phyloP scores from a whole-genome alignment of 495 filamentous ascomycete species.

The Trichoderma parareesei region DNA sequence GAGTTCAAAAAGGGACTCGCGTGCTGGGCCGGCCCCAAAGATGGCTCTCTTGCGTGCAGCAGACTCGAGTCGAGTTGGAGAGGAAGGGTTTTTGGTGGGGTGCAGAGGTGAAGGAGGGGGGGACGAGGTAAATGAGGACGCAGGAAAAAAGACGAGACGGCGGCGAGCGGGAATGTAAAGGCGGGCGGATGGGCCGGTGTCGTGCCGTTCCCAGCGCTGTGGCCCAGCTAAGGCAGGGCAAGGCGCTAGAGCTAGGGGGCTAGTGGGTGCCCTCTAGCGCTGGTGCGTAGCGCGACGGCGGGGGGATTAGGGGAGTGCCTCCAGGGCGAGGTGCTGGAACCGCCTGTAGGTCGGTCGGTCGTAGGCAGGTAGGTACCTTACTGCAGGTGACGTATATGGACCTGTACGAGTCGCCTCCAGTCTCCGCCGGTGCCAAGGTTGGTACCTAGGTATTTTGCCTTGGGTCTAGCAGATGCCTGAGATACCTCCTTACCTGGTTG shows the following conservation, averaged over 20 bases:
- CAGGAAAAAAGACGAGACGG: background rate
- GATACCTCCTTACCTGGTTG: no score
- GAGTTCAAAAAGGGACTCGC: background rate
- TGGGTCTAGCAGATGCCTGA: no score
- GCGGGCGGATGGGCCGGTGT: conserved; percentile 9
- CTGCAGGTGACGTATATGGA: no score
- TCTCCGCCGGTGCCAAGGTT: no score
- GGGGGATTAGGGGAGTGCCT: conserved; percentile 3
- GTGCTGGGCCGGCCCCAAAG: background rate
- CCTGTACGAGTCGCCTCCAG: background rate
- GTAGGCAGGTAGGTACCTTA: no score
- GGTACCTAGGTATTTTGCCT: no score
- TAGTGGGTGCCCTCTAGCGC: conserved; percentile 9
- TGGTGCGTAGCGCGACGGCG: background rate
- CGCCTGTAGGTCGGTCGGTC: background rate
- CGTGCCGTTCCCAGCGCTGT: conserved; percentile 10
- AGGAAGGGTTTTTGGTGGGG: conserved; percentile 5
- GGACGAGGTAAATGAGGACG: conserved; percentile 7
- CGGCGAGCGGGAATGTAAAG: conserved; percentile 10
- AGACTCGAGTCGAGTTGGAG: background rate
- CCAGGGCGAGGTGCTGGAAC: background rate
- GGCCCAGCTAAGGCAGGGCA: conserved; percentile 10
- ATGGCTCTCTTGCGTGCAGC: background rate
- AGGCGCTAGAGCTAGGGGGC: conserved; percentile 6
- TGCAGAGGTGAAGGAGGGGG: conserved; percentile 2